Percentiles rank a stretch among this genome's conserved stretches.
phyloP scores from a whole-genome alignment of 768 basidiomycete genomes.

The Xerocomellus intermedius region DNA sequence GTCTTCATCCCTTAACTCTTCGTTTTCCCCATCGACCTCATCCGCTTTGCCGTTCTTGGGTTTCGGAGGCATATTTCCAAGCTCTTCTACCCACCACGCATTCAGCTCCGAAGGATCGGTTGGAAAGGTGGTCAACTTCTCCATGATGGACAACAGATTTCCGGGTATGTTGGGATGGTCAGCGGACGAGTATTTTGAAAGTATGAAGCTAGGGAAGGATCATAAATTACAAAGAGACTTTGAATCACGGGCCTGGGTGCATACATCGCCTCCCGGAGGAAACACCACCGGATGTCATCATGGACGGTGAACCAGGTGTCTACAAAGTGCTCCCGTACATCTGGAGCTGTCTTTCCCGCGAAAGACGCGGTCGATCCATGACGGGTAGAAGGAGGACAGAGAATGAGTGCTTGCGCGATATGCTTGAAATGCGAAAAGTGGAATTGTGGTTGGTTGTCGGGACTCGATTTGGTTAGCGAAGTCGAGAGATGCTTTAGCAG shows the following conservation, averaged over 20 bases:
- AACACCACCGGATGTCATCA: constrained; percentile 89
- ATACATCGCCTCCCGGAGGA: constrained; percentile 76
- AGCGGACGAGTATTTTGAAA: constrained; percentile 26
- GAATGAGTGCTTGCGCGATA: constrained; percentile 56
- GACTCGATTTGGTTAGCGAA: constrained; percentile 45
- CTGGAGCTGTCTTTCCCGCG: constrained; percentile 46
- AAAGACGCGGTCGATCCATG: constrained; percentile 17
- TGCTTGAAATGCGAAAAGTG: constrained; percentile 67
- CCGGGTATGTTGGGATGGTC: constrained; percentile 41
- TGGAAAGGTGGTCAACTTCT: constrained; percentile 71
- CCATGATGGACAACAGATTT: constrained; percentile 64
- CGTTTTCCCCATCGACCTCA: constrained; percentile 34
- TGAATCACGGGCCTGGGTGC: constrained; percentile 14
- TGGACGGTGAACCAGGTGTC: constrained; percentile 73
- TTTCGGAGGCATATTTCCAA: constrained; percentile 56
- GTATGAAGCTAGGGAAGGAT: constrained; percentile 18
- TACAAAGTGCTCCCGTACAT: constrained; percentile 63
- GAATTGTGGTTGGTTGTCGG: constrained; percentile 56
- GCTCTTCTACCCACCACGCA: constrained; percentile 75
- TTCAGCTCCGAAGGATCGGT: constrained; percentile 66
- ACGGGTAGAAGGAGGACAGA: constrained; percentile 55
- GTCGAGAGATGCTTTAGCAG: constrained; percentile 77
- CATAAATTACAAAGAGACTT: background rate
- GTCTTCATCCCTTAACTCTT: constrained; percentile 37
- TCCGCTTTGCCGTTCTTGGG: constrained; percentile 44